These are phyloP conservation scores for Gamarada debralockiae DNA, from an alignment of 495 filamentous ascomycete genomes.

Conservation along the genomic window DNA sequence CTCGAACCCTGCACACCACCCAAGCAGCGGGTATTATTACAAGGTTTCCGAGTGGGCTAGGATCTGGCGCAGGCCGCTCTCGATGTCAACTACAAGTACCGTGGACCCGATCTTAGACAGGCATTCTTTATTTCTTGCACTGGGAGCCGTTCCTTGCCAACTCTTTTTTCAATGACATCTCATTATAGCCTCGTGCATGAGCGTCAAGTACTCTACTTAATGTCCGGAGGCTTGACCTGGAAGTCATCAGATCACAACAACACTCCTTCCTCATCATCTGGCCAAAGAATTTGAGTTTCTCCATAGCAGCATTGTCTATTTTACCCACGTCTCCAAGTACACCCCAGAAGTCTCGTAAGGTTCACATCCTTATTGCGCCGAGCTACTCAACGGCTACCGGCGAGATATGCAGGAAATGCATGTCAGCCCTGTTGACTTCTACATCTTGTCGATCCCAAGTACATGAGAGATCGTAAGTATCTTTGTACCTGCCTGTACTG, in stretches of 20 bases:
- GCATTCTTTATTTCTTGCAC: conserved; percentile 18
- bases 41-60: conserved; percentile 3
- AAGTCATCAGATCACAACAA: conserved; percentile 24
- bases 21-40: background rate
- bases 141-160: conserved; percentile 18
- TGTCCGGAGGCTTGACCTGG: conserved; percentile 8
- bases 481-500: conserved; percentile 13
- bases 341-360: no score
- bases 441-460: conserved; percentile 15
- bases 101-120: conserved; percentile 14
- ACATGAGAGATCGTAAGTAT: conserved; percentile 22
- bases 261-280: background rate
- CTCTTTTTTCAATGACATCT: conserved; percentile 24
- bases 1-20: background rate
- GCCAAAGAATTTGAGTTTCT: background rate
- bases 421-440: conserved; percentile 19
- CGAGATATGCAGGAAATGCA: conserved; percentile 21
- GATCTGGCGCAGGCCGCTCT: conserved; percentile 14
- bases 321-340: background rate
- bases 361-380: conserved; percentile 9
- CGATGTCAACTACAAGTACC: conserved; percentile 20
- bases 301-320: background rate
- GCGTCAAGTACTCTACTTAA: conserved; percentile 20
- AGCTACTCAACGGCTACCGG: conserved; percentile 6
- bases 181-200: conserved; percentile 23